Base-by-base conservation (phyloP, 345 rosid genomes). In the Citrus hindsii region DNA sequence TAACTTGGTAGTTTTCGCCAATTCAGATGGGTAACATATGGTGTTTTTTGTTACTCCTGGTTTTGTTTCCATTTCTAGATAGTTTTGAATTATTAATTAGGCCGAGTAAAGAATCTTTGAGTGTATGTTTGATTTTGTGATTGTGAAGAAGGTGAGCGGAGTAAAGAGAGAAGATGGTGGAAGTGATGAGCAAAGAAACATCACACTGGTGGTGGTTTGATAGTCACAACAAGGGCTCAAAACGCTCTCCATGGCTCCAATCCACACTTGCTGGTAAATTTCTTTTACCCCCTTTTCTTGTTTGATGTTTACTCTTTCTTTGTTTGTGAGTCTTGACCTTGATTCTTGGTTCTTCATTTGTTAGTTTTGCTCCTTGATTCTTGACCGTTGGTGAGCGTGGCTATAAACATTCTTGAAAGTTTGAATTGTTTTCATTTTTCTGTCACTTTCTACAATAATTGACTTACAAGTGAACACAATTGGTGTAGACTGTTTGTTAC, bases 131-230 rank as follows among this genome's bases (percentile, higher is more conserved):
- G 51, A 40, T 1, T 67, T 67, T 67, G 35, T 2, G 37, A 19
- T 67, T 68, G 38, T 65, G 48, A 53, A 13, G 60, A 71, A 32
- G 84, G 81, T 71, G n/a, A 71, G 79, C 13, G 61, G 55, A 62
- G 42, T 56, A 56, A 55, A 33, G 65, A 76, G 72, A 25, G 28
- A 76, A 16, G 72, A 79, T 68, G 83, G 78, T 64, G 80, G 71
- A 74, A 81, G 71, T 68, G 87, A 82, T 63, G 88, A 82, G 76
- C 83, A 83, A 85, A 74, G 90, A 89, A 67, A 67, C 87, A 22
- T 80, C 93, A 27, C 84, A 82, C 62, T 84, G 92, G 91, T 93
- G 98, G 98, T 93, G 93, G 98, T 88, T 93, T 71, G 93, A 90
- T 59, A 85, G 85, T 71, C 93, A 87, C 79, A 83, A 79, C 77